phyloP scores from a whole-genome alignment of 108 stramenopile genomes.

The Stephanodiscus triporus region DNA sequence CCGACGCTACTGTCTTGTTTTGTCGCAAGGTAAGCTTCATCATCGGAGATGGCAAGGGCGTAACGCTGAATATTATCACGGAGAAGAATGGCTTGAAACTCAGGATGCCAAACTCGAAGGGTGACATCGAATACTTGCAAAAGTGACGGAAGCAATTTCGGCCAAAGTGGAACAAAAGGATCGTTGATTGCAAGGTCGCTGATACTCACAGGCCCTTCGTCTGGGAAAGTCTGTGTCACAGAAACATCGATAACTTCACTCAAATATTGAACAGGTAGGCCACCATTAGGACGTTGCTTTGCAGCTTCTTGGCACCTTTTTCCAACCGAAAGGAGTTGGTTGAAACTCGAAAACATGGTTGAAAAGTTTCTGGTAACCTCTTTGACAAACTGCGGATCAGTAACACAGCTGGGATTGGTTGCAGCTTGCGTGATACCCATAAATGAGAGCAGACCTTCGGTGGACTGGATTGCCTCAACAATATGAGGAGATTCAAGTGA shows the following conservation, averaged over 20 bases:
- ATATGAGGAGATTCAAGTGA: slow-evolving; percentile 58
- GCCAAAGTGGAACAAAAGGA: slow-evolving; percentile 89
- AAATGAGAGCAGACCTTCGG: slow-evolving; percentile 60
- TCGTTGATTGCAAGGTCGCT: slow-evolving; percentile 80
- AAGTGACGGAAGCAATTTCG: slow-evolving; percentile 73
- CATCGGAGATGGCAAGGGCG: slow-evolving; percentile 86
- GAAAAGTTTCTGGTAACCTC: slow-evolving; percentile 57
- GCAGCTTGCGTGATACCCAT: slow-evolving; percentile 71
- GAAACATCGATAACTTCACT: slow-evolving; percentile 34
- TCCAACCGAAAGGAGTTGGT: slow-evolving; percentile 86
- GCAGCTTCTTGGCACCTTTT: slow-evolving; percentile 89
- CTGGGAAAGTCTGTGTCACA: slow-evolving; percentile 59
- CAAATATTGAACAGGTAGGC: slow-evolving; percentile 55
- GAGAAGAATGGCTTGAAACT: slow-evolving; percentile 65
- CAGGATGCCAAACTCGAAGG: slow-evolving; percentile 76
- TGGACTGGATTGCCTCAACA: slow-evolving; percentile 59
- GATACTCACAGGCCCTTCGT: slow-evolving; percentile 85
- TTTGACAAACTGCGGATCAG: slow-evolving; percentile 70
- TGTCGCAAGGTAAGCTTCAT: slow-evolving; percentile 81
- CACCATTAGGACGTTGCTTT: slow-evolving; percentile 63
- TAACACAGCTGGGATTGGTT: slow-evolving; percentile 64
- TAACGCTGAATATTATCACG: slow-evolving; percentile 75
- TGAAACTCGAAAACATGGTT: slow-evolving; percentile 75
- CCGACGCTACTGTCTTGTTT: slow-evolving; percentile 69
- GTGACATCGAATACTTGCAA: slow-evolving; percentile 63